These are phyloP conservation scores for Immersiporthe knoxdaviesiana DNA, from an alignment of 2,329 filamentous ascomycete genomes.

Conservation along the genomic window DNA sequence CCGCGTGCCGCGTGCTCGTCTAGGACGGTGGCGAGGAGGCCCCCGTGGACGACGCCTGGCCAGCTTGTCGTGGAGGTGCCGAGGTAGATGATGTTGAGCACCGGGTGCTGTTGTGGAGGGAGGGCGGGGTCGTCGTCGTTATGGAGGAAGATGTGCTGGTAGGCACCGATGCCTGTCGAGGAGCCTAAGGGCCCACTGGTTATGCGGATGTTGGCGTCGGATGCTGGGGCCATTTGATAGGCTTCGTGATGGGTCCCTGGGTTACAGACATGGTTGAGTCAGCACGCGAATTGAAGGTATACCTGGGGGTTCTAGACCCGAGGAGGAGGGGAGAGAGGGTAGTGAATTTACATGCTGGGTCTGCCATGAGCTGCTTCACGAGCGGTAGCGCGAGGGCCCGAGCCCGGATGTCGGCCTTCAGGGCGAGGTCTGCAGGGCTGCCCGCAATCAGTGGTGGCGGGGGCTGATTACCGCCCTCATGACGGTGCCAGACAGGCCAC, in stretches of 20 bases:
- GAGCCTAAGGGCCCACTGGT: slow-evolving; percentile 49
- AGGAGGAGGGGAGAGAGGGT: background rate
- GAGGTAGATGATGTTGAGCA: slow-evolving; percentile 61
- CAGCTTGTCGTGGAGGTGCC: slow-evolving; percentile 69
- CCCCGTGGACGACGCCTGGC: slow-evolving; percentile 74
- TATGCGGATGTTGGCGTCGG: slow-evolving; percentile 36
- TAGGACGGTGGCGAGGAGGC: slow-evolving; percentile 67
- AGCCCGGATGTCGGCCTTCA: slow-evolving; percentile 45
- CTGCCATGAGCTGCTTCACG: slow-evolving; percentile 49
- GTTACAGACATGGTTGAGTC: background rate
- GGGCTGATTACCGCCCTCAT: slow-evolving; percentile 48
- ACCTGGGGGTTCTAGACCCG: background rate
- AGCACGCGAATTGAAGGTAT: background rate
- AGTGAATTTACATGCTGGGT: slow-evolving; percentile 39
- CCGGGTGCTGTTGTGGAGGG: slow-evolving; percentile 45
- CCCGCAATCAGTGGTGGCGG: slow-evolving; percentile 45
- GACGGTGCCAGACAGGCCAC: slow-evolving; percentile 44
- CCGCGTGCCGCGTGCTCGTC: slow-evolving; percentile 72
- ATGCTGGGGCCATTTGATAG: slow-evolving; percentile 4
- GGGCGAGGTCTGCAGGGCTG: slow-evolving; percentile 45
- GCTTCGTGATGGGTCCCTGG: slow-evolving; percentile 26
- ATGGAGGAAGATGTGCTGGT: slow-evolving; percentile 69
- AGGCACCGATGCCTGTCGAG: slow-evolving; percentile 47
- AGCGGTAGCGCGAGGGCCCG: slow-evolving; percentile 51
- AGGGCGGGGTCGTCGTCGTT: slow-evolving; percentile 43